These are phyloP conservation scores for Cytospora mali DNA, from an alignment of 2,329 filamentous ascomycete species.

Conservation along the genomic window DNA sequence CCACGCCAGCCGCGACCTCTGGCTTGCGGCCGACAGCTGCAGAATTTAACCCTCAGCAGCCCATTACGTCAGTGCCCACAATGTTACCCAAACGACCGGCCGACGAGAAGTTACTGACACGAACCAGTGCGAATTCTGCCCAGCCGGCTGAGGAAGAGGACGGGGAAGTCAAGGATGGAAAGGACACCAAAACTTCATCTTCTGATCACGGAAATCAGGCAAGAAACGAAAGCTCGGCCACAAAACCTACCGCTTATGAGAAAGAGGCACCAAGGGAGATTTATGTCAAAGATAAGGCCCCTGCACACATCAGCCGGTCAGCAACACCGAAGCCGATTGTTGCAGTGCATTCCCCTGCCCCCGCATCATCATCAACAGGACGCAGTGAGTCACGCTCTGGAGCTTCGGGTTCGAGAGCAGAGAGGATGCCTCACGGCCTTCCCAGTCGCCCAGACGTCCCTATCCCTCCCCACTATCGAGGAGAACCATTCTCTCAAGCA, in stretches of 20 bases:
- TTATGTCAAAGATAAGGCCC: slow-evolving; percentile 36
- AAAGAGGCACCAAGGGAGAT: slow-evolving; percentile 33
- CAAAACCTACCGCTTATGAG: slow-evolving; percentile 28
- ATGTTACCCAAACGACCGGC: slow-evolving; percentile 27
- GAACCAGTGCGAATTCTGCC: slow-evolving; percentile 33
- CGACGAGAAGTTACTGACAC: slow-evolving; percentile 24
- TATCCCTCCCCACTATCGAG: slow-evolving; percentile 50
- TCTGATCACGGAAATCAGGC: slow-evolving; percentile 28
- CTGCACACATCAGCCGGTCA: slow-evolving; percentile 34
- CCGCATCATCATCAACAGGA: slow-evolving; percentile 4
- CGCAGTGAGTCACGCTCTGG: slow-evolving; percentile 23
- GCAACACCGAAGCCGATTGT: slow-evolving; percentile 23
- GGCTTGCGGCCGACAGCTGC: slow-evolving; percentile 61
- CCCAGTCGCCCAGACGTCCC: slow-evolving; percentile 63
- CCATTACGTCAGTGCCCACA: slow-evolving; percentile 35
- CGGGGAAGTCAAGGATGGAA: slow-evolving; percentile 70
- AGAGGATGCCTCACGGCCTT: slow-evolving; percentile 38
- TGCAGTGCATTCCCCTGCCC: slow-evolving; percentile 6
- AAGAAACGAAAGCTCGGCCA: slow-evolving; percentile 25
- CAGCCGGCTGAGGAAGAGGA: slow-evolving; percentile 63
- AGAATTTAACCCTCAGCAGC: slow-evolving; percentile 62
- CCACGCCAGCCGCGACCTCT: slow-evolving; percentile 36
- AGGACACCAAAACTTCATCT: slow-evolving; percentile 35
- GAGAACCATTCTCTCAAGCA: slow-evolving; percentile 49
- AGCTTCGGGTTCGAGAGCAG: slow-evolving; percentile 36